phyloP scores from a whole-genome alignment of 2,329 filamentous ascomycete species.

The Orbilia javanica region DNA sequence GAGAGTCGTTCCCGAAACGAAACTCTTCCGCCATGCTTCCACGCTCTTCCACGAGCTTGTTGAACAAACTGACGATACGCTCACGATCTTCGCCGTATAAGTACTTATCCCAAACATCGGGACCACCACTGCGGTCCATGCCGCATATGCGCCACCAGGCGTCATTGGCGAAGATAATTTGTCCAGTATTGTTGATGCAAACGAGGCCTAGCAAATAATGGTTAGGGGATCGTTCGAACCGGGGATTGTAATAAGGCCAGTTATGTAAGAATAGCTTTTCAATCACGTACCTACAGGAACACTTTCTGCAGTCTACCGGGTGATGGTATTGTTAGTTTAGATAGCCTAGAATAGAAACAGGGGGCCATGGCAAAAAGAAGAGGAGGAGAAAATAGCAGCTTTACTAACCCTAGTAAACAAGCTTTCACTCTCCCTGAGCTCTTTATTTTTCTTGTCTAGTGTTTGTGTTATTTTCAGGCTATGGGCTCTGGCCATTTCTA shows the following conservation, averaged over 20 bases:
- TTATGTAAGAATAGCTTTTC: not conserved
- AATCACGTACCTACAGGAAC: conserved; percentile 75
- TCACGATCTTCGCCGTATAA: conserved; percentile 54
- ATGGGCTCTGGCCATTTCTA: conserved; percentile 46
- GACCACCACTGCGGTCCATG: conserved; percentile 43
- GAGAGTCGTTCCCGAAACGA: conserved; percentile 67
- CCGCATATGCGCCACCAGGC: conserved; percentile 65
- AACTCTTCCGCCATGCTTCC: conserved; percentile 75
- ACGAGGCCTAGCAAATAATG: conserved; percentile 70
- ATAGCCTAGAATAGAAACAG: not conserved
- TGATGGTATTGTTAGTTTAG: not conserved
- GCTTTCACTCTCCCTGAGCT: conserved; percentile 77
- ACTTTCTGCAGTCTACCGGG: conserved; percentile 80
- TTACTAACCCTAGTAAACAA: conserved; percentile 72
- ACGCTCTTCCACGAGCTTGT: conserved; percentile 32
- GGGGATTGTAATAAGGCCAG: not conserved
- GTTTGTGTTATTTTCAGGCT: conserved; percentile 48
- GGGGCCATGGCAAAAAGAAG: too few relatives aligned
- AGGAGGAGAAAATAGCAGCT: too few relatives aligned
- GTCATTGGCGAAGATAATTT: conserved; percentile 84
- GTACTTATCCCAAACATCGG: conserved; percentile 48
- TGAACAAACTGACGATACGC: conserved; percentile 42
- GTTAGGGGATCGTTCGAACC: not conserved
- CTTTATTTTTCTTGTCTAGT: conserved; percentile 67
- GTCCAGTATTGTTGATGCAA: conserved; percentile 78